These are phyloP conservation scores for Kodamaea sp. DNA, from an alignment of 1,139 yeast species.

Conservation along the genomic window DNA sequence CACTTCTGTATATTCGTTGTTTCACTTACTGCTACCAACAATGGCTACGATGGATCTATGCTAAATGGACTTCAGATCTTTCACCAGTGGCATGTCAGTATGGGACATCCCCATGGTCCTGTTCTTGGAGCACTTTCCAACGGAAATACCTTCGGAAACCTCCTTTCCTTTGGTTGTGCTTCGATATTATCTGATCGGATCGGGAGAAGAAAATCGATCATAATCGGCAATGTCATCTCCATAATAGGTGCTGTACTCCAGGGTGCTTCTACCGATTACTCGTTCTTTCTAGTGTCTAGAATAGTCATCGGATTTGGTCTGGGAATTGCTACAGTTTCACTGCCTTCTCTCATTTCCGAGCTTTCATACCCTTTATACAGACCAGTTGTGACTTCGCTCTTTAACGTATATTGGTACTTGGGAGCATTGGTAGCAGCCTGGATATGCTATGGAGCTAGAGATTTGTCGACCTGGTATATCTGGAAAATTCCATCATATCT, in stretches of 20 bases:
- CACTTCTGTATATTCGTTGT: slow-evolving; percentile 14
- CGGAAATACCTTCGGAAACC: slow-evolving; percentile 23
- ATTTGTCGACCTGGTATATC: slow-evolving; percentile 27
- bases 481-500: slow-evolving; percentile 52
- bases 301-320: slow-evolving; percentile 44
- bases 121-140: slow-evolving; percentile 20
- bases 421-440: slow-evolving; percentile 60
- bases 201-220: slow-evolving; percentile 39
- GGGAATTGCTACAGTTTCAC: slow-evolving; percentile 33
- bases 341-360: slow-evolving; percentile 43
- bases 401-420: slow-evolving; percentile 42
- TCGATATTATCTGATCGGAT: slow-evolving; percentile 37
- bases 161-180: slow-evolving; percentile 27
- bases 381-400: slow-evolving; percentile 43
- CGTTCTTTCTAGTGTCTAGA: slow-evolving; percentile 37
- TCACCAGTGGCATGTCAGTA: slow-evolving; percentile 14
- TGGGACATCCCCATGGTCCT: slow-evolving; percentile 18
- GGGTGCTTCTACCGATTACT: slow-evolving; percentile 35
- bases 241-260: slow-evolving; percentile 29
- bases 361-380: slow-evolving; percentile 50
- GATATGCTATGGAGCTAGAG: slow-evolving; percentile 50
- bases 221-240: slow-evolving; percentile 10
- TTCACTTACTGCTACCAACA: slow-evolving; percentile 19
- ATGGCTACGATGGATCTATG: slow-evolving; percentile 22
- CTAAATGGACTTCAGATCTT: slow-evolving; percentile 22